These are phyloP conservation scores for Tricholoma saponaceum DNA, from an alignment of 768 basidiomycete species.

Conservation along the genomic window DNA sequence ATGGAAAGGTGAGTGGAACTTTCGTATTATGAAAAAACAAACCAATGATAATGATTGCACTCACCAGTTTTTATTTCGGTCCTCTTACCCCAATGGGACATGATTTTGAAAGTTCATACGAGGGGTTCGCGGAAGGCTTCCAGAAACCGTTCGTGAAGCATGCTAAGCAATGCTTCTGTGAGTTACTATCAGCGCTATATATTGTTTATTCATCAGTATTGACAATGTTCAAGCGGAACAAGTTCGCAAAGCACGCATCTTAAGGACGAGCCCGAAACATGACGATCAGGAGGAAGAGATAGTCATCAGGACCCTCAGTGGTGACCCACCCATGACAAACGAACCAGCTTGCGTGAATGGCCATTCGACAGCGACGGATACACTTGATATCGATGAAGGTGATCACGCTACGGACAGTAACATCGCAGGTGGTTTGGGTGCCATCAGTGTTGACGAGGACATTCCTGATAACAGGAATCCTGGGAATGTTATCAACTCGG, in stretches of 20 bases:
- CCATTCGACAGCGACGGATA: background rate
- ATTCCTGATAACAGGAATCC: background rate
- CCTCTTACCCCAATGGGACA: background rate
- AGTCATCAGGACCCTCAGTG: background rate
- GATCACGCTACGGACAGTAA: background rate
- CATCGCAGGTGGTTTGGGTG: background rate
- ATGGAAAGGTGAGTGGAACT: background rate
- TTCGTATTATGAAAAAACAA: background rate
- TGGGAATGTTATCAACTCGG: background rate
- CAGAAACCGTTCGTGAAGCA: background rate
- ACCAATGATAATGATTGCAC: background rate
- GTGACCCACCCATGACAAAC: background rate
- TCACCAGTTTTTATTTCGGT: background rate
- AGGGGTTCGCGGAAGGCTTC: background rate
- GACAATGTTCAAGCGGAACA: background rate
- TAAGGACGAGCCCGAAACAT: background rate
- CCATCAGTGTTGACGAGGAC: background rate
- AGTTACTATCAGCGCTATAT: background rate
- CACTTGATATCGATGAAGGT: background rate
- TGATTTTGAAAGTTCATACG: background rate
- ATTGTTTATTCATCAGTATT: background rate
- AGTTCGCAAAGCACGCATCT: background rate
- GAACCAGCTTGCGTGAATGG: background rate
- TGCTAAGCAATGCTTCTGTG: background rate
- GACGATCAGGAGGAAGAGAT: background rate